Evolutionary conservation across 805 yeast species (phyloP), one percentile per base, ranked within the genome.

Genomic region (Yueomyces sinensis): DNA sequence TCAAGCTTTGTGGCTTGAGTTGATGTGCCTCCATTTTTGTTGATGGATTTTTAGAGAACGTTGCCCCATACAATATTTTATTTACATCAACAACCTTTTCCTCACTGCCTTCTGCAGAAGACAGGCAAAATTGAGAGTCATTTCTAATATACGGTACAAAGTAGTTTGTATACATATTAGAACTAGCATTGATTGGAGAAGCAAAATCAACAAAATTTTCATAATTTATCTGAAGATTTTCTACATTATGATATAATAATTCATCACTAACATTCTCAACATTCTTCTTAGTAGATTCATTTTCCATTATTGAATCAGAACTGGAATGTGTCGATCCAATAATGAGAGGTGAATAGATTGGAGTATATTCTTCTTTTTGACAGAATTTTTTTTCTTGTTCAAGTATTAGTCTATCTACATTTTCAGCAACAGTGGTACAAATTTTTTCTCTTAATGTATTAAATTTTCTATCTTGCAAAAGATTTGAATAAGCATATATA

Each of bases 371-470:
- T 7, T 7, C 7, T 22, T 7, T 17, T 20, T 14, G 16, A 14
- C 23, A 17, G n/a, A 6, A 18, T 34, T 41, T 38, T 30, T 27
- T 34, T 14, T 33, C 37, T 37, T 43, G 45, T 32, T 32, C 43
- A 13, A 37, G 37, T 17, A 47, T 40, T 37, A 77, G 51, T 19
- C 51, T 45, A 37, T 74, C 68, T 17, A 80, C 74, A 22, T 70
- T 66, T 22, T 66, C 63, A 49, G 76, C 76, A 34, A 78, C 74
- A 23, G 72, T 63, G 9, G 62, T 46, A 50, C 78, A 74, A 47
- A 82, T 77, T 52, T 68, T 78, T 40, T 72, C 73, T 43, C 72
- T 76, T 36, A 79, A 54, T 11, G 72, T 62, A 18, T 46, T 43
- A 32, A 62, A 65, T 35, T 50, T 58, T 30, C 51, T 48, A 14